Base-by-base conservation (phyloP, 805 yeast genomes). In the Saturnispora sekii region DNA sequence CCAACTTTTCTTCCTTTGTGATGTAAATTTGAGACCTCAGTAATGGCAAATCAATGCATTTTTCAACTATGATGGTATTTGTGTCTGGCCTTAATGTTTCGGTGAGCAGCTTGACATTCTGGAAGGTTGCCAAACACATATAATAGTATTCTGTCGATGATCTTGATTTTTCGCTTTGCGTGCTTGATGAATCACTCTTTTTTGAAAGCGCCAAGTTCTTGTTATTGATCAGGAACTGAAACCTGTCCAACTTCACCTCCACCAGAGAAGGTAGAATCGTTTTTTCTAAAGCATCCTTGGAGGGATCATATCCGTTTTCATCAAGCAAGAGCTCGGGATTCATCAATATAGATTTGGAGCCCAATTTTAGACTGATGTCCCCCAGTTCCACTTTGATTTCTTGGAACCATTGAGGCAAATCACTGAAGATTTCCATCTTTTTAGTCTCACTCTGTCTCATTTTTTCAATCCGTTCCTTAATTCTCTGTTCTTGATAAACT, bases 391-490 rank as follows among this genome's bases (percentile, higher is more conserved):
- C 12, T 14, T 52, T 56, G 6, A 60, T 12, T 6, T 50, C 53
- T 33, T 59, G 58, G 21, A 70, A 58, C 60, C 65, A 62, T 1
- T 36, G 28, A 3, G 73, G 73, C 16, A 68, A 43, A 6, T 59
- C 53, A 10, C 49, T 43, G 55, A 69, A 52, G 45, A 51, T 5
- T 51, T 39, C 2, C 35, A 50, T 36, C 44, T 53, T 8, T 51
- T 57, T 32, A 5, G 30, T 30, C 9, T 15, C 21, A 9, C 15
- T 35, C n/a, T 10, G 14, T 14, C 21, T 14, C n/a, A 32, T 17
- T 3, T 21, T 16, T 12, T 39, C 28, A 11, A 32, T 14, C 32
- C 21, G 38, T 14, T 12, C 4, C 18, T 5, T 10, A 8, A 11
- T 15, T 2, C 38, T 30, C 21, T 21, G 34, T 9, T 32, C 30